A percentile compares a stretch with the other conserved stretches of the same genome.
Evolutionary conservation across 1,284 basidiomycete species (phyloP).

Genomic region (Pascua sp.): DNA sequence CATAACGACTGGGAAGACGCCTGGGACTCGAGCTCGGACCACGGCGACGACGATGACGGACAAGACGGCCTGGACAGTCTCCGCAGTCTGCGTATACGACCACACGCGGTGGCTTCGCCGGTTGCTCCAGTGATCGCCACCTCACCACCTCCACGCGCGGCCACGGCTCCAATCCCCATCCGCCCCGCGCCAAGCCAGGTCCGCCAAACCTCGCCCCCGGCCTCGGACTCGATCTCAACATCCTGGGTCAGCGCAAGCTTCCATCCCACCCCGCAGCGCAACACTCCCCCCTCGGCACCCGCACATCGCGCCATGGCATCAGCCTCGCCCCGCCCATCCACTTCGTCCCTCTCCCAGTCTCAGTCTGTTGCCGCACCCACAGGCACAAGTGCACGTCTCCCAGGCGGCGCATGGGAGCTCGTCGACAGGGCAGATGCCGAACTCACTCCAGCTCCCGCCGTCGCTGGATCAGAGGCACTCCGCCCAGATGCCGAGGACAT

Average conservation of each 20-base stretch:
- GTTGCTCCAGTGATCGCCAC: background rate
- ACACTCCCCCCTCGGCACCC: too few relatives aligned
- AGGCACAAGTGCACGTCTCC: constrained; percentile 7
- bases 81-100: too few relatives aligned
- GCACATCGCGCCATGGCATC: too few relatives aligned
- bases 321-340: too few relatives aligned
- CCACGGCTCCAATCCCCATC: constrained; percentile 14
- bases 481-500: constrained; percentile 68
- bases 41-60: constrained; percentile 53
- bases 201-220: background rate
- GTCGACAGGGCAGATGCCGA: constrained; percentile 35
- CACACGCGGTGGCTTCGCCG: too few relatives aligned
- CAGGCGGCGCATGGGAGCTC: constrained; percentile 47
- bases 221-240: constrained; percentile 22
- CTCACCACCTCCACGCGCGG: background rate
- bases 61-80: background rate
- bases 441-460: constrained; percentile 6
- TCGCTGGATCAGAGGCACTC: constrained; percentile 53
- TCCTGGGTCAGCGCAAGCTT: constrained; percentile 35
- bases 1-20: constrained; percentile 69
- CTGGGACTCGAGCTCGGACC: constrained; percentile 83
- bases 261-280: constrained; percentile 24
- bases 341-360: too few relatives aligned
- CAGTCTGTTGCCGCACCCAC: too few relatives aligned
- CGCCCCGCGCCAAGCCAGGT: background rate